Conservation (phyloP, 2,329 filamentous ascomycete species). For the Elsinoe arachidis region DNA sequence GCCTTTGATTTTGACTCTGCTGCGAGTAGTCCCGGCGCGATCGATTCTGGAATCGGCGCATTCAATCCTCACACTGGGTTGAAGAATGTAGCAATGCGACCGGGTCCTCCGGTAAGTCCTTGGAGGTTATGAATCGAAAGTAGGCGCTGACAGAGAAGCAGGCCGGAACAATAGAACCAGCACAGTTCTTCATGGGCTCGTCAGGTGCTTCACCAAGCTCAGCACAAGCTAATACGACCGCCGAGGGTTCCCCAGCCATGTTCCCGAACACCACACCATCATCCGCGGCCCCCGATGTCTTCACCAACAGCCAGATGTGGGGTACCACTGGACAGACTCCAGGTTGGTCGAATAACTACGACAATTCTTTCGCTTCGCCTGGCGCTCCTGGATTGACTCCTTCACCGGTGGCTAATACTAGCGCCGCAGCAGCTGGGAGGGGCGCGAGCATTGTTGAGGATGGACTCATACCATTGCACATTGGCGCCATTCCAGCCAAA, state of each 20-base stretch:
- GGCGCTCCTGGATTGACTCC: constrained; percentile 27
- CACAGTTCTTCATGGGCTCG: constrained; percentile 18
- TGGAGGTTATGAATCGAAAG: no score
- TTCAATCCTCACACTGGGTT: constrained; percentile 11
- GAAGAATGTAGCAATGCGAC: constrained; percentile 9
- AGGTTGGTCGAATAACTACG: constrained; percentile 26
- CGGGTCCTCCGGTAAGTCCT: constrained; percentile 14
- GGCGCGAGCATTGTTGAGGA: constrained; percentile 15
- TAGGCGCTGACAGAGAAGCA: background rate
- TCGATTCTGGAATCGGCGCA: constrained; percentile 18
- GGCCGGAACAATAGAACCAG: constrained; percentile 17
- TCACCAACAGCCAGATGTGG: constrained; percentile 23
- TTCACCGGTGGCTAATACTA: constrained; percentile 26
- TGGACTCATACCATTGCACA: constrained; percentile 27
- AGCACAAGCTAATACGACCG: constrained; percentile 14
- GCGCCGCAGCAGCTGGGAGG: constrained; percentile 17
- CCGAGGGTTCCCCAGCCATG: constrained; percentile 26
- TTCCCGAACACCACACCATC: constrained; percentile 28
- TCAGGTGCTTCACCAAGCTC: constrained; percentile 16
- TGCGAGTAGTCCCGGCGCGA: constrained; percentile 43
- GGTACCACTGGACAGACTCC: constrained; percentile 24
- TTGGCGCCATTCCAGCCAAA: constrained; percentile 46
- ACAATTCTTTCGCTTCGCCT: constrained; percentile 26
- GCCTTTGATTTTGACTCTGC: constrained; percentile 52
- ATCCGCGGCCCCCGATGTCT: constrained; percentile 28